phyloP scores from a whole-genome alignment of 129 eudicot genomes.

The Chrysanthemum lavandulifolium region DNA sequence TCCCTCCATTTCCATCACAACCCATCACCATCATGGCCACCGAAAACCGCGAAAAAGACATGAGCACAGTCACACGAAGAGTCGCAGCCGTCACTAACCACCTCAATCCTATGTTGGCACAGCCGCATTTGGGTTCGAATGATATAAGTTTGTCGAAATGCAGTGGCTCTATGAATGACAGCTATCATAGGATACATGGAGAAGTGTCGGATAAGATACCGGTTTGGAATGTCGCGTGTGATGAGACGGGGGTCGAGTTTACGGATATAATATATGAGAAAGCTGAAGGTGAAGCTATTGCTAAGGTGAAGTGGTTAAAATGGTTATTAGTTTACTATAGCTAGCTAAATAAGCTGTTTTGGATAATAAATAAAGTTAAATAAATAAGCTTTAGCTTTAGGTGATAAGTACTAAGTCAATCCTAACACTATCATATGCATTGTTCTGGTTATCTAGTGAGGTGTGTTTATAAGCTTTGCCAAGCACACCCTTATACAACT shows the following conservation, averaged over 20 bases:
- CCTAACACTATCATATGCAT: no score
- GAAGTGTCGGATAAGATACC: slow-evolving; percentile 52
- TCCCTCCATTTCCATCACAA: slow-evolving; percentile 37
- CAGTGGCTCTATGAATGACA: slow-evolving; percentile 51
- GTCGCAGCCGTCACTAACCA: slow-evolving; percentile 61
- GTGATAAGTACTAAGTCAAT: no score
- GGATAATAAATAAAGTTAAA: no score
- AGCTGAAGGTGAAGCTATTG: slow-evolving; percentile 89
- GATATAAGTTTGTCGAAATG: slow-evolving; percentile 30
- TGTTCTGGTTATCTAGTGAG: no score
- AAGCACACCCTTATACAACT: no score
- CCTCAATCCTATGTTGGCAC: slow-evolving; percentile 33
- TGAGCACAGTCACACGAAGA: slow-evolving; percentile 45
- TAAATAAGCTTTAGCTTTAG: no score
- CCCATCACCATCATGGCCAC: slow-evolving; percentile 35
- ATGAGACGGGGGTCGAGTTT: slow-evolving; percentile 65
- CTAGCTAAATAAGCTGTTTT: no score
- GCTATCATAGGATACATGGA: slow-evolving; percentile 78
- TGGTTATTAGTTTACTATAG: background rate
- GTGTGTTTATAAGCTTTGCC: no score
- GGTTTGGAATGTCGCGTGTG: slow-evolving; percentile 55
- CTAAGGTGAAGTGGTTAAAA: slow-evolving; percentile 47
- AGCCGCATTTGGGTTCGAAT: slow-evolving; percentile 10
- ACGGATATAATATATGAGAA: slow-evolving; percentile 82
- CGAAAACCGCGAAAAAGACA: slow-evolving; percentile 38